phyloP scores from a whole-genome alignment of 2,329 filamentous ascomycete genomes.

The Thermoascus crustaceus region DNA sequence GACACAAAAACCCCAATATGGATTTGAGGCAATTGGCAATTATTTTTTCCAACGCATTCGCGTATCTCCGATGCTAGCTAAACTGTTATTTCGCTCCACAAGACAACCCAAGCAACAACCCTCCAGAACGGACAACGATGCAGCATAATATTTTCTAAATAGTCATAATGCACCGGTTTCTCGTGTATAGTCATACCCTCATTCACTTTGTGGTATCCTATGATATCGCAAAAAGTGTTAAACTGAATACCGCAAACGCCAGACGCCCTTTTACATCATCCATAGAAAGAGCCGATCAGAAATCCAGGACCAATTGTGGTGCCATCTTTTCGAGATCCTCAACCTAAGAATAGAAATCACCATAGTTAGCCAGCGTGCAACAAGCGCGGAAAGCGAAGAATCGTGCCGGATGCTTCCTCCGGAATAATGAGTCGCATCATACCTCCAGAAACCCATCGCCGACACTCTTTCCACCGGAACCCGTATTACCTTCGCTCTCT shows the following conservation, averaged over 20 bases:
- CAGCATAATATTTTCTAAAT: no score
- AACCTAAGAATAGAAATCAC: neutral
- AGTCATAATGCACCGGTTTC: no score
- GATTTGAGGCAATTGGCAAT: no score
- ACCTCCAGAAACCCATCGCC: slow-evolving; percentile 64
- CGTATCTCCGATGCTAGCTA: no score
- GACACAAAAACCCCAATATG: no score
- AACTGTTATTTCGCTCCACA: no score
- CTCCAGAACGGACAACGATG: no score
- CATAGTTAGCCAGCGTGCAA: neutral
- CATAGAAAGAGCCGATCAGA: neutral
- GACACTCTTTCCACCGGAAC: slow-evolving; percentile 27
- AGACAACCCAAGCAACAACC: no score
- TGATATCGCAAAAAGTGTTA: neutral
- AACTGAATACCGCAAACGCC: neutral
- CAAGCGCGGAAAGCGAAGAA: neutral
- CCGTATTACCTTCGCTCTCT: slow-evolving; percentile 28
- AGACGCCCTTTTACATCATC: neutral
- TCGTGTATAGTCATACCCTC: no score
- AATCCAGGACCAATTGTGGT: slow-evolving; percentile 1
- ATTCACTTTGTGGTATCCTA: no score
- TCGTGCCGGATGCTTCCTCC: no score
- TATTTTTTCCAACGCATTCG: no score
- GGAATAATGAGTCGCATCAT: slow-evolving; percentile 29
- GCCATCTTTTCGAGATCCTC: slow-evolving; percentile 1